Evolutionary conservation across 768 basidiomycete genomes (phyloP).

Genomic region (Lactarius vividus): DNA sequence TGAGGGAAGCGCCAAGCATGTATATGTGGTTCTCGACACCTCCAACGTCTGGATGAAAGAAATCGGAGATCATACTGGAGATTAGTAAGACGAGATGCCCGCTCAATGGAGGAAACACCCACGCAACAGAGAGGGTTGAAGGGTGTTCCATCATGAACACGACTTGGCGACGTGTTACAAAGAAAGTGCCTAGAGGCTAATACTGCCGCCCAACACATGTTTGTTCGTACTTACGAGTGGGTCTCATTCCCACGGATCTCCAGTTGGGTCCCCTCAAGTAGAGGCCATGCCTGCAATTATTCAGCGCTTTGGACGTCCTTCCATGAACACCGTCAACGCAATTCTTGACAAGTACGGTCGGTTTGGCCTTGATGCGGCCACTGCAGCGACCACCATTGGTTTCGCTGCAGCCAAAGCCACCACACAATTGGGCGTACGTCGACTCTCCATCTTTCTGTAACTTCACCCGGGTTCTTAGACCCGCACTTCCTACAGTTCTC

Average conservation of each 20-base stretch:
- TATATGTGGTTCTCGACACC: conserved; percentile 98
- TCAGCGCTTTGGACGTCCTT: conserved; percentile 1
- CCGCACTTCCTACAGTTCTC: conserved; percentile 52
- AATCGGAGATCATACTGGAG: conserved; percentile 90
- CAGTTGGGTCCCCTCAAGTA: not conserved
- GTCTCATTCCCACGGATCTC: conserved; percentile 12
- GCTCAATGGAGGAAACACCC: not conserved
- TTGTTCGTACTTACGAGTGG: conserved; percentile 17
- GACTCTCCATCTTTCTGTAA: not conserved
- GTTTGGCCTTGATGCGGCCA: conserved; percentile 65
- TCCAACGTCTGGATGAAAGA: conserved; percentile 91
- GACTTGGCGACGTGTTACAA: not conserved
- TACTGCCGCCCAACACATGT: not conserved
- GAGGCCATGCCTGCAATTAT: not conserved
- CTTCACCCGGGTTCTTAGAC: conserved; percentile 13
- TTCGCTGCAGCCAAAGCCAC: conserved; percentile 66
- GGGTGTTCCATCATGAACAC: not conserved
- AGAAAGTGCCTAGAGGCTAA: not conserved
- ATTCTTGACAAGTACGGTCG: conserved; percentile 46
- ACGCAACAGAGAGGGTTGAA: conserved; percentile 16
- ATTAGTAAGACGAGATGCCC: not conserved
- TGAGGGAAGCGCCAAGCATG: conserved; percentile 81
- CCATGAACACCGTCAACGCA: conserved; percentile 31
- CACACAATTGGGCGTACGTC: conserved; percentile 66
- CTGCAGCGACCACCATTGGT: conserved; percentile 57